Conservation (phyloP, 495 filamentous ascomycete genomes). For the Amorphotheca resinae region DNA sequence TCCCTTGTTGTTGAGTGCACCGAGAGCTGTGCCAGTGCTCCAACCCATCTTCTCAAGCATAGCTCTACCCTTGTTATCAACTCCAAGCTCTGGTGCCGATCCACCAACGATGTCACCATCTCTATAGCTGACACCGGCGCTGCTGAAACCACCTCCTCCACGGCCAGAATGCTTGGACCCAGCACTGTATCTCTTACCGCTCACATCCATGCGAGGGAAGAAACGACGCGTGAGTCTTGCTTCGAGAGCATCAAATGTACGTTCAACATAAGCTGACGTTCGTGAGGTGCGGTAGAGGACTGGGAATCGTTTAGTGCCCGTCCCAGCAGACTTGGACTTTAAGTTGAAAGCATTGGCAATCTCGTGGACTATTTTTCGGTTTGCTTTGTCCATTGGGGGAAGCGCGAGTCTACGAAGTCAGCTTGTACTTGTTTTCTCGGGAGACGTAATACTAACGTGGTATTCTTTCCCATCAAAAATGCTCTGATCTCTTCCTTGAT, state of each 20-base stretch:
- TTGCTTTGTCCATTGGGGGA: slow-evolving; percentile 70
- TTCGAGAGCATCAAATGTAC: slow-evolving; percentile 29
- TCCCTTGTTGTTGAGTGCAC: slow-evolving; percentile 71
- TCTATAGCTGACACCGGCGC: slow-evolving; percentile 44
- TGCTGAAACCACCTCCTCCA: slow-evolving; percentile 21
- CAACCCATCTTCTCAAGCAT: slow-evolving; percentile 99
- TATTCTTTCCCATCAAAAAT: slow-evolving; percentile 53
- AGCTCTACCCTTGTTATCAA: slow-evolving; percentile 68
- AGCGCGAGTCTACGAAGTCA: slow-evolving; percentile 49
- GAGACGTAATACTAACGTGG: slow-evolving; percentile 41
- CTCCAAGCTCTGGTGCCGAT: slow-evolving; percentile 69
- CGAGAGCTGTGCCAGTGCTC: slow-evolving; percentile 78
- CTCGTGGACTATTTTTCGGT: slow-evolving; percentile 66
- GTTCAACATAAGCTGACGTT: slow-evolving; percentile 42
- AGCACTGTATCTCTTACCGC: slow-evolving; percentile 4
- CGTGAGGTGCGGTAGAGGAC: slow-evolving; percentile 60
- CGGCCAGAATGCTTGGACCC: slow-evolving; percentile 16
- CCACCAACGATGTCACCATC: slow-evolving; percentile 89
- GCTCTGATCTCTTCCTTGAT: slow-evolving; percentile 55
- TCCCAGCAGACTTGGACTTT: slow-evolving; percentile 76
- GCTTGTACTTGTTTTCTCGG: neutral
- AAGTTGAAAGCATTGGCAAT: slow-evolving; percentile 57
- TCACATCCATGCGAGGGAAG: slow-evolving; percentile 25
- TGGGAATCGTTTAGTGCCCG: slow-evolving; percentile 58
- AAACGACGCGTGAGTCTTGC: slow-evolving; percentile 35